These are phyloP conservation scores for Apostasia ramifera DNA, from an alignment of 106 monocot genomes.

Conservation along the genomic window DNA sequence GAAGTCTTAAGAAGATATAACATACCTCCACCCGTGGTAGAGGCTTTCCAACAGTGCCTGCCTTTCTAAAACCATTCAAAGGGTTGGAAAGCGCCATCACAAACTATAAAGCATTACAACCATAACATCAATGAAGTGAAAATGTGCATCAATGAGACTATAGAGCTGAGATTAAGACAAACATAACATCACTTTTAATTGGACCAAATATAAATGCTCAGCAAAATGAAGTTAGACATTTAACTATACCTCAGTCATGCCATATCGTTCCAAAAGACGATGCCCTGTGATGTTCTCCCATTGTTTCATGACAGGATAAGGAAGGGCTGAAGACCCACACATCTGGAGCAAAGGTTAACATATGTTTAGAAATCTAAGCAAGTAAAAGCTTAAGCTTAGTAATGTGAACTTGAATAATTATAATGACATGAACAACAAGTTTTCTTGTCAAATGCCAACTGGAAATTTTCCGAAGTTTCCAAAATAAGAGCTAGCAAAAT, in stretches of 20 bases:
- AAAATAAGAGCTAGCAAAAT: no score
- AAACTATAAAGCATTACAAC: constrained; percentile 51
- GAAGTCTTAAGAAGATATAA: not conserved
- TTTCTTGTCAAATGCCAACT: no score
- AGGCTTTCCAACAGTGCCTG: constrained; percentile 90
- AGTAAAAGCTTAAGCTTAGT: not conserved
- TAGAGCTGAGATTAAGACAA: not conserved
- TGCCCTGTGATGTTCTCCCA: constrained; percentile 95
- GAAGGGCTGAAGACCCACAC: constrained; percentile 99
- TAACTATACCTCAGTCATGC: constrained; percentile 89
- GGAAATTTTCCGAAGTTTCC: no score
- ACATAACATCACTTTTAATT: not conserved
- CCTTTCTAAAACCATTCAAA: constrained; percentile 71
- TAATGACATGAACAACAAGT: no score
- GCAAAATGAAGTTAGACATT: constrained; percentile 1
- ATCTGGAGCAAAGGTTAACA: constrained; percentile 37
- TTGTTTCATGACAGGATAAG: constrained; percentile 83
- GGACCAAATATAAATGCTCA: not conserved
- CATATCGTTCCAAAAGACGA: constrained; percentile 91
- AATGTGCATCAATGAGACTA: not conserved
- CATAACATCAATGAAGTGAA: constrained; percentile 6
- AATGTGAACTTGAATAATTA: no score
- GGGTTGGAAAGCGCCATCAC: constrained; percentile 97
- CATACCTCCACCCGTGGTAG: constrained; percentile 83
- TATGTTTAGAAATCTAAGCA: not conserved